phyloP scores from a whole-genome alignment of 176 grass and related monocot species.

The Phoenix roebelenii region DNA sequence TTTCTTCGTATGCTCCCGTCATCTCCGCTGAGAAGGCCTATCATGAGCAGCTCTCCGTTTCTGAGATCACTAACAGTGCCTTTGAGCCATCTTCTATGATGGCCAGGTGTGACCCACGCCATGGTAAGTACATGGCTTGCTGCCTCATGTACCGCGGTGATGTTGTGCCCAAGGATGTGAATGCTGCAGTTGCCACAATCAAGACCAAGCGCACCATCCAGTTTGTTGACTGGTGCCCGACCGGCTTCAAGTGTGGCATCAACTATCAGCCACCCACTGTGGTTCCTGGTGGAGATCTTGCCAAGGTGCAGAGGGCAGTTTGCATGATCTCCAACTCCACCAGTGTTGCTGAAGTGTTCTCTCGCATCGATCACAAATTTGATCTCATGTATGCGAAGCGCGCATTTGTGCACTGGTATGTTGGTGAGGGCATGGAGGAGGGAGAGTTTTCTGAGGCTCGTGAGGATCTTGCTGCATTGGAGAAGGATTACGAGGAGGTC shows the following conservation, averaged over 20 bases:
- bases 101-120: neutral
- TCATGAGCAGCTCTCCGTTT: slow-evolving; percentile 1
- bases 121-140: slow-evolving; percentile 3
- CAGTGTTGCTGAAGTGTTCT: slow-evolving; percentile 2
- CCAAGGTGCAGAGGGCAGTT: slow-evolving; percentile 1
- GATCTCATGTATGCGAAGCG: slow-evolving; percentile 1
- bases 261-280: slow-evolving; percentile 5
- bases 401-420: too few species aligned
- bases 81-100: neutral
- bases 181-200: too few species aligned
- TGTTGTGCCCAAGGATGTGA: too few species aligned
- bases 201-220: slow-evolving; percentile 1
- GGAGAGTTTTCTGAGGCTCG: too few species aligned
- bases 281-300: slow-evolving; percentile 1
- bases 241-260: neutral
- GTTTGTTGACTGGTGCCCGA: slow-evolving; percentile 4
- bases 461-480: too few species aligned
- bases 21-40: slow-evolving; percentile 1
- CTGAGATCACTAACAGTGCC: slow-evolving; percentile 1
- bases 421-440: too few species aligned
- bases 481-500: too few species aligned
- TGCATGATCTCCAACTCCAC: slow-evolving; percentile 2
- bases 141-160: neutral
- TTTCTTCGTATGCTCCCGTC: too few species aligned
- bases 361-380: slow-evolving; percentile 2